These are phyloP conservation scores for Erodium trifolium DNA, from an alignment of 441 rosid genomes.

Conservation along the genomic window DNA sequence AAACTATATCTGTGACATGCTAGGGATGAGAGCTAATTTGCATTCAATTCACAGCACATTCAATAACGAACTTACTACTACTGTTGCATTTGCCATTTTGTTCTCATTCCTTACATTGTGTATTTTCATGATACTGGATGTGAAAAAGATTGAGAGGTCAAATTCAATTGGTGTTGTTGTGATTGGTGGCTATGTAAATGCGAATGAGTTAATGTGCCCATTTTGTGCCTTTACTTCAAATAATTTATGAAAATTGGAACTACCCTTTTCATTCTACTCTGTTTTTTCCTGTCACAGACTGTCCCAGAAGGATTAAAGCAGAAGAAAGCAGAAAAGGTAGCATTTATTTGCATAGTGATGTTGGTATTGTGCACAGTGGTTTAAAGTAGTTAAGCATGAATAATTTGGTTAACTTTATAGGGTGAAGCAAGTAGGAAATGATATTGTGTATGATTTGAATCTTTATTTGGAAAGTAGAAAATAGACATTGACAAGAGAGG, in stretches of 20 bases:
- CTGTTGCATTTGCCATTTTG: neutral
- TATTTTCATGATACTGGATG: neutral
- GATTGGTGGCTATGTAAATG: neutral
- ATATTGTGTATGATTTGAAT: too few species aligned
- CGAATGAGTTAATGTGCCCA: neutral
- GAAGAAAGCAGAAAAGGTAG: too few species aligned
- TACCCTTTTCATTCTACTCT: neutral
- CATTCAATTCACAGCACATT: neutral
- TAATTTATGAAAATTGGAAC: neutral
- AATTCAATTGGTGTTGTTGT: neutral
- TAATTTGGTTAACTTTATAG: too few species aligned
- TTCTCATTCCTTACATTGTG: neutral
- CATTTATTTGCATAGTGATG: too few species aligned
- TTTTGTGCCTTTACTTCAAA: neutral
- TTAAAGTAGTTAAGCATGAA: too few species aligned
- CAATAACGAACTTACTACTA: neutral
- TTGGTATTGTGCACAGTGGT: too few species aligned
- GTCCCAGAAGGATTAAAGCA: too few species aligned
- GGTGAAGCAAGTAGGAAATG: too few species aligned
- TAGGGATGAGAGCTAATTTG: neutral
- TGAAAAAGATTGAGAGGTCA: neutral
- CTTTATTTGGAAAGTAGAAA: too few species aligned
- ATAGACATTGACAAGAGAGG: too few species aligned
- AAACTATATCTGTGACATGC: neutral
- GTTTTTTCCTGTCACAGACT: neutral